Conservation (phyloP, 345 rosid genomes). For the Populus ilicifolia region DNA sequence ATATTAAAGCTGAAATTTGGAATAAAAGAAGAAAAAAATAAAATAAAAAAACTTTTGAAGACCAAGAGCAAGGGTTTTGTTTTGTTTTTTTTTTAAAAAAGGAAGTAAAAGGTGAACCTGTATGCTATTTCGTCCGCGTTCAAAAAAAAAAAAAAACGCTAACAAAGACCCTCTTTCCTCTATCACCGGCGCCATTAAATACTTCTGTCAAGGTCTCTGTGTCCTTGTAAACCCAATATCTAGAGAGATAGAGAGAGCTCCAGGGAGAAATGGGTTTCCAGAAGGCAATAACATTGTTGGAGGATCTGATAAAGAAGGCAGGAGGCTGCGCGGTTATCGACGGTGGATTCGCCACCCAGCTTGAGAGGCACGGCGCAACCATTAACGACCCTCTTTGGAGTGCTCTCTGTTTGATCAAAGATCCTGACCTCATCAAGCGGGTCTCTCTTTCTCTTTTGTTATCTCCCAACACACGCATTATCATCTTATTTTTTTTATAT, state of each 20-base stretch:
- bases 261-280: constrained; percentile 43
- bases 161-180: background rate
- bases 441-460: constrained; percentile 19
- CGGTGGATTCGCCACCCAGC: constrained; percentile 95
- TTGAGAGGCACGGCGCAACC: constrained; percentile 75
- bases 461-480: background rate
- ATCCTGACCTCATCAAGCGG: constrained; percentile 63
- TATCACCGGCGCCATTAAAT: background rate
- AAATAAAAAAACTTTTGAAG: background rate
- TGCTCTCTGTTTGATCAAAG: constrained; percentile 73
- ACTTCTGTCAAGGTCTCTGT: background rate
- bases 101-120: constrained; percentile 2
- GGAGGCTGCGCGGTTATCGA: constrained; percentile 92
- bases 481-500: too few species aligned
- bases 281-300: constrained; percentile 42
- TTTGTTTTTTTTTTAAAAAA: too few species aligned
- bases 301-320: constrained; percentile 56
- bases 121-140: constrained; percentile 4
- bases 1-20: too few species aligned
- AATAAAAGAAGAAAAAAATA: too few species aligned
- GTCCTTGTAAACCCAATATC: too few species aligned
- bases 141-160: background rate
- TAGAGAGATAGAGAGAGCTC: background rate
- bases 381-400: constrained; percentile 94
- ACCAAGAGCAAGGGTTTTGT: background rate